phyloP scores from a whole-genome alignment of 2,329 filamentous ascomycete genomes.

The Microdochium paspali region DNA sequence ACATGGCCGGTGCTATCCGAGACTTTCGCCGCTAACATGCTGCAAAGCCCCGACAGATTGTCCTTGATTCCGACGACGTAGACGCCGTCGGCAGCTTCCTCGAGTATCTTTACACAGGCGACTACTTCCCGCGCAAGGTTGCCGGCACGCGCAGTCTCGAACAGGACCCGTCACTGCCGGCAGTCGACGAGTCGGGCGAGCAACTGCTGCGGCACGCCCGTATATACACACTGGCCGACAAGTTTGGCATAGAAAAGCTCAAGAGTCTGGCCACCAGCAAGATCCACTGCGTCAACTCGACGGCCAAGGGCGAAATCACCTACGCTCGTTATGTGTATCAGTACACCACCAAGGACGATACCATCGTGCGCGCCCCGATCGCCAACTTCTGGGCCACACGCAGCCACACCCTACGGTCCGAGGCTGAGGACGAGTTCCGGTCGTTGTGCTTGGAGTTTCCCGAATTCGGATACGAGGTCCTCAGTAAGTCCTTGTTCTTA shows the following conservation, averaged over 20 bases:
- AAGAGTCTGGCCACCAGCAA: slow-evolving; percentile 75
- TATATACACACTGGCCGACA: slow-evolving; percentile 81
- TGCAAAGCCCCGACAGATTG: slow-evolving; percentile 55
- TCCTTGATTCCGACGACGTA: slow-evolving; percentile 57
- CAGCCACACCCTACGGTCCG: slow-evolving; percentile 71
- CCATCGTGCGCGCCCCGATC: slow-evolving; percentile 68
- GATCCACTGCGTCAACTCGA: slow-evolving; percentile 85
- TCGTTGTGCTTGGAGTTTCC: slow-evolving; percentile 79
- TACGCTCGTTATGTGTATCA: slow-evolving; percentile 89
- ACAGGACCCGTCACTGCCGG: slow-evolving; percentile 52
- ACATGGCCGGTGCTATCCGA: neutral
- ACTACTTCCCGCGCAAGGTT: slow-evolving; percentile 72
- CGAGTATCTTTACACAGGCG: slow-evolving; percentile 75
- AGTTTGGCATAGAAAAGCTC: slow-evolving; percentile 58
- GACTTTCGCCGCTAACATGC: neutral
- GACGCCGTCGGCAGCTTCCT: slow-evolving; percentile 72
- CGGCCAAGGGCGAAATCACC: slow-evolving; percentile 79
- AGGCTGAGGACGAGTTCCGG: slow-evolving; percentile 80
- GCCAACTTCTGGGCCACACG: slow-evolving; percentile 86
- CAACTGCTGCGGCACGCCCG: slow-evolving; percentile 83
- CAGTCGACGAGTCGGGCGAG: slow-evolving; percentile 66
- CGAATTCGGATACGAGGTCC: slow-evolving; percentile 86
- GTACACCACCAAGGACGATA: slow-evolving; percentile 60
- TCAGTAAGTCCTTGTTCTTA: slow-evolving; percentile 45
- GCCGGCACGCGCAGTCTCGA: slow-evolving; percentile 59